Percentiles rank a stretch among this genome's conserved stretches.
Conservation (phyloP, 2,329 filamentous ascomycete genomes). For the Talaromyces sp. region DNA sequence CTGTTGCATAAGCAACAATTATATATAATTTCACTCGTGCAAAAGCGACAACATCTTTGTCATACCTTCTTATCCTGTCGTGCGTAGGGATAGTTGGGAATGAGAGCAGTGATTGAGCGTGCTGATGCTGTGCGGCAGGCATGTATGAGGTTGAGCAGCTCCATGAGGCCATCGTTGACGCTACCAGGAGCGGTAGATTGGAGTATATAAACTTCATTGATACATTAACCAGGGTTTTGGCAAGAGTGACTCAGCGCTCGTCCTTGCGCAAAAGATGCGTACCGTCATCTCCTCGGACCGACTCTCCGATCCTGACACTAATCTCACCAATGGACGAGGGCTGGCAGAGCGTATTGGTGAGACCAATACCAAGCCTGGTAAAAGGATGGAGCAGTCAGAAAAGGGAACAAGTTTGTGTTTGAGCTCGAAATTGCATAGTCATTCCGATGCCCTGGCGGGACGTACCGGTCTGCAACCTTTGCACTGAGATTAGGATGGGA, state of each 20-base stretch:
- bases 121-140: conserved; percentile 84
- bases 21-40: neutral
- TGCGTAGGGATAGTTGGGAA: conserved; percentile 94
- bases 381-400: neutral
- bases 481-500: conserved; percentile 69
- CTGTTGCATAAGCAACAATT: neutral
- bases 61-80: conserved; percentile 83
- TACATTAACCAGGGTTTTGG: neutral
- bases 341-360: conserved; percentile 65
- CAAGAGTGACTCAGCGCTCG: conserved; percentile 16
- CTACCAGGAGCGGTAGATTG: conserved; percentile 92
- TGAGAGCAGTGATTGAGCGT: conserved; percentile 87
- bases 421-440: neutral
- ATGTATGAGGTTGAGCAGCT: conserved; percentile 96
- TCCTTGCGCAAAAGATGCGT: conserved; percentile 25
- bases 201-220: conserved; percentile 74
- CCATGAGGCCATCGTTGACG: conserved; percentile 97
- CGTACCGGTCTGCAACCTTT: conserved; percentile 64
- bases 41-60: neutral
- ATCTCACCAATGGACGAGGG: conserved; percentile 63
- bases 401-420: neutral
- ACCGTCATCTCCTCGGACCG: conserved; percentile 93
- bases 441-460: neutral
- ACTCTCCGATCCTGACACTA: conserved; percentile 85
- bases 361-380: conserved; percentile 60